Evolutionary conservation across 352 stramenopile species (phyloP).

Genomic region (Globisporangium ultimum): DNA sequence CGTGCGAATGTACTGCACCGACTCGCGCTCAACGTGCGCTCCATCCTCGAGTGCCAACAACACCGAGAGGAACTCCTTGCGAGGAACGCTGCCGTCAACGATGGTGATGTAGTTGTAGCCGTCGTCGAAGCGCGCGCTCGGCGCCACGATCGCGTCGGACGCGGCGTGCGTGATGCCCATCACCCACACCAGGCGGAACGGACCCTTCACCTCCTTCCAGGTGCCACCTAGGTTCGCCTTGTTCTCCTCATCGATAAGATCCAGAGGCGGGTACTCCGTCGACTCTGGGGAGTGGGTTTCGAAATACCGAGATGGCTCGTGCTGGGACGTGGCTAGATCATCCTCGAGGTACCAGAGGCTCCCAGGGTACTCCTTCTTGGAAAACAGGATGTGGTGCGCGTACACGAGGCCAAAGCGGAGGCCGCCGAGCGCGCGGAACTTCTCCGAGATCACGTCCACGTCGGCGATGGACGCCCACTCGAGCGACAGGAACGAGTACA

Average conservation of each 20-base stretch:
- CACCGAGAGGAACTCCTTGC: slow-evolving; percentile 38
- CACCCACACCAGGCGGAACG: slow-evolving; percentile 60
- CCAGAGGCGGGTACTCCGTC: slow-evolving; percentile 29
- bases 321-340: slow-evolving; percentile 3
- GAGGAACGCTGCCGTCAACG: slow-evolving; percentile 32
- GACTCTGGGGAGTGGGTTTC: slow-evolving; percentile 28
- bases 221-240: slow-evolving; percentile 13
- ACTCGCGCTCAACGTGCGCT: slow-evolving; percentile 39
- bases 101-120: slow-evolving; percentile 64
- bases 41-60: slow-evolving; percentile 50
- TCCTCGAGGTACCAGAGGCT: slow-evolving; percentile 65
- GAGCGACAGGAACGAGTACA: slow-evolving; percentile 79
- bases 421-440: slow-evolving; percentile 53
- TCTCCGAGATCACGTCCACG: slow-evolving; percentile 78
- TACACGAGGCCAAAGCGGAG: slow-evolving; percentile 66
- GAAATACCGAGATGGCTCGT: slow-evolving; percentile 32
- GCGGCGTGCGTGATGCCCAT: slow-evolving; percentile 63
- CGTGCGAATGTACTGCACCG: slow-evolving; percentile 43
- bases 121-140: slow-evolving; percentile 45
- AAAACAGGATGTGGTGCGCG: slow-evolving; percentile 54
- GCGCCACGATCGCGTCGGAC: slow-evolving; percentile 44
- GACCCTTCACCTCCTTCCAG: slow-evolving; percentile 46
- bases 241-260: slow-evolving; percentile 30
- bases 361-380: slow-evolving; percentile 47
- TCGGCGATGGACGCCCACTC: slow-evolving; percentile 84